These are phyloP conservation scores for Penicillium sp. DNA, from an alignment of 2,329 filamentous ascomycete genomes.

Conservation along the genomic window DNA sequence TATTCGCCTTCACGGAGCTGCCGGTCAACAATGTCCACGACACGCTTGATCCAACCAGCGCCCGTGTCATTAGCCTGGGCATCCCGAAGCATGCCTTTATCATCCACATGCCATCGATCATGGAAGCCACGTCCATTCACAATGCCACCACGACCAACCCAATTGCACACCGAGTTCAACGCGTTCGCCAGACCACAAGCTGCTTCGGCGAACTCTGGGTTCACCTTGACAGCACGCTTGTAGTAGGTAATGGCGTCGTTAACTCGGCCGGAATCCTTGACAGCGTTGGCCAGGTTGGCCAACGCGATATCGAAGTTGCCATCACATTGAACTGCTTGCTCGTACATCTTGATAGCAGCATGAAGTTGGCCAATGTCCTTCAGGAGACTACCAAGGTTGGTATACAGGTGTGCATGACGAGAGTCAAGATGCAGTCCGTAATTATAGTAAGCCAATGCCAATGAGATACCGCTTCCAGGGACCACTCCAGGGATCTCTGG, in stretches of 20 bases:
- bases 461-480: constrained; percentile 80
- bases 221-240: constrained; percentile 83
- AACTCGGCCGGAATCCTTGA: constrained; percentile 93
- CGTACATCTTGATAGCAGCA: constrained; percentile 94
- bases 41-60: constrained; percentile 80
- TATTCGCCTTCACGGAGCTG: constrained; percentile 81
- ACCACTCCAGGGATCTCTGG: constrained; percentile 71
- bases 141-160: constrained; percentile 85
- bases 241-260: constrained; percentile 92
- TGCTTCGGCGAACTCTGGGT: constrained; percentile 93
- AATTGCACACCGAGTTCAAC: constrained; percentile 93
- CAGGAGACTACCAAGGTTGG: constrained; percentile 88
- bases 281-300: constrained; percentile 93
- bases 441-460: constrained; percentile 92
- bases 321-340: constrained; percentile 88
- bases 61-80: constrained; percentile 62
- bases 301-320: constrained; percentile 94
- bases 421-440: constrained; percentile 85
- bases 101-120: constrained; percentile 92
- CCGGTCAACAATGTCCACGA: constrained; percentile 85
- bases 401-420: constrained; percentile 92
- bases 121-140: constrained; percentile 69
- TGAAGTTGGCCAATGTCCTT: constrained; percentile 95
- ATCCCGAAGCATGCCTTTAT: constrained; percentile 77
- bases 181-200: constrained; percentile 95